Evolutionary conservation across 345 rosid species (phyloP), one percentile per base, ranked within the genome.

Genomic region (Salix exigua): DNA sequence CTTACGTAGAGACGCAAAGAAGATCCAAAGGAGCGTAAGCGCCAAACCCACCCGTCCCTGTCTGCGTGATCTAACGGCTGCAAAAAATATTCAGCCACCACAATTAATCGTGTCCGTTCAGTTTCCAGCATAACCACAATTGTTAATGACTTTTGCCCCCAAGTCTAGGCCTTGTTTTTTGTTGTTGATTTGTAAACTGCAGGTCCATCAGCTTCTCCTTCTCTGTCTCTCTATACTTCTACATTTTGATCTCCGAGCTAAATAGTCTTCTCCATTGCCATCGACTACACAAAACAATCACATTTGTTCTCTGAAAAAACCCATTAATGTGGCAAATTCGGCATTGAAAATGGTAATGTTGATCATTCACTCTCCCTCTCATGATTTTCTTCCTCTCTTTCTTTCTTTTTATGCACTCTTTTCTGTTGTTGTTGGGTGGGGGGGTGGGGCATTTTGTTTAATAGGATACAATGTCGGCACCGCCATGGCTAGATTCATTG

Each of bases 401-500:
- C 28, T 71, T 28, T 26, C 19, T 0, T 69, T 31, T 75, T 23
- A 16, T 51, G 37, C 16, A 23, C 26, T 17, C 8, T 9, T 75
- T 6, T 68, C 50, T 30, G 25, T 73, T 60, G 62, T 37, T 9
- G 9, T 30, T 58, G 26, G 14, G 40, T 28, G 73, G 7, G 68
- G 68, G 35, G 13, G 21, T 35, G 77, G 28, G 48, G 9, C 7
- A 18, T 50, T 50, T 50, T 17, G 55, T 18, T 30, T 69, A 23
- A 48, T 73, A 85, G 82, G 83, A 81, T 13, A 79, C 80, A 82
- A 86, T 87, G 97, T 69, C 78, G 88, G 94, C 86, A 68, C 97
- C 96, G 0, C 84, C 89, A 75, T 94, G 97, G 98, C 83, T 94
- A 7, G 93, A 94, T 84, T 73, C 86, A 78, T 83, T 94, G 84